These are phyloP conservation scores for Tolypocladium paradoxum DNA, from an alignment of 2,329 filamentous ascomycete genomes.

Conservation along the genomic window DNA sequence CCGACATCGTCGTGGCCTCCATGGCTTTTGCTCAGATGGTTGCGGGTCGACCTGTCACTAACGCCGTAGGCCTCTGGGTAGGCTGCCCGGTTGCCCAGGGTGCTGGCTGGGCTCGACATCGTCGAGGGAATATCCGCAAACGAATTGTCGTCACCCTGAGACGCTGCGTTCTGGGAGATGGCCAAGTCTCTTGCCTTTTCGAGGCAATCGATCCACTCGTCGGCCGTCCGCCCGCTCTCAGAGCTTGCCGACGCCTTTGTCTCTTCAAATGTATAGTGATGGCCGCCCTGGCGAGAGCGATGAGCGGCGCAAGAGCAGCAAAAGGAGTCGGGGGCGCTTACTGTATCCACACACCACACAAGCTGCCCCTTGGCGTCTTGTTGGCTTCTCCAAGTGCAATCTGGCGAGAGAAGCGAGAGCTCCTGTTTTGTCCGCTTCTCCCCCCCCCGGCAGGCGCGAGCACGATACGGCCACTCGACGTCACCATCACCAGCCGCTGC, in stretches of 20 bases:
- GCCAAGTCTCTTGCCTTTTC: slow-evolving; percentile 81
- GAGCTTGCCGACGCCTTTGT: slow-evolving; percentile 54
- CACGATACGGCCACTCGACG: slow-evolving; percentile 79
- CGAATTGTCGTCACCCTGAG: slow-evolving; percentile 55
- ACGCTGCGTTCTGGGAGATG: slow-evolving; percentile 56
- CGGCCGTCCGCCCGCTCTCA: slow-evolving; percentile 56
- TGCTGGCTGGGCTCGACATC: slow-evolving; percentile 67
- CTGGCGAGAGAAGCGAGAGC: slow-evolving; percentile 67
- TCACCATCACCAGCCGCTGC: slow-evolving; percentile 89
- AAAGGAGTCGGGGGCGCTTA: slow-evolving; percentile 39
- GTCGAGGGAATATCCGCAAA: slow-evolving; percentile 60
- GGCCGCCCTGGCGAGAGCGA: slow-evolving; percentile 55
- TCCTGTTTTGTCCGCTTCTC: slow-evolving; percentile 94
- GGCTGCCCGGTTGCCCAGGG: slow-evolving; percentile 49
- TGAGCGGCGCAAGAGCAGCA: slow-evolving; percentile 5
- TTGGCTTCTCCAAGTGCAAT: slow-evolving; percentile 68
- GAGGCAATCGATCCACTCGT: slow-evolving; percentile 87
- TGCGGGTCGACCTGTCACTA: slow-evolving; percentile 42
- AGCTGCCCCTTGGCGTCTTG: slow-evolving; percentile 79
- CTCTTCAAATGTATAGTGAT: slow-evolving; percentile 90
- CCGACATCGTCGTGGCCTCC: slow-evolving; percentile 40
- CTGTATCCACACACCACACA: slow-evolving; percentile 86
- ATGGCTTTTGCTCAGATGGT: slow-evolving; percentile 50
- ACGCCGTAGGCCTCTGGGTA: slow-evolving; percentile 39
- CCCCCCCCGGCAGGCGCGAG: slow-evolving; percentile 80